Conservation (phyloP, 305 asterid genomes). For the Nicotiana rustica region DNA sequence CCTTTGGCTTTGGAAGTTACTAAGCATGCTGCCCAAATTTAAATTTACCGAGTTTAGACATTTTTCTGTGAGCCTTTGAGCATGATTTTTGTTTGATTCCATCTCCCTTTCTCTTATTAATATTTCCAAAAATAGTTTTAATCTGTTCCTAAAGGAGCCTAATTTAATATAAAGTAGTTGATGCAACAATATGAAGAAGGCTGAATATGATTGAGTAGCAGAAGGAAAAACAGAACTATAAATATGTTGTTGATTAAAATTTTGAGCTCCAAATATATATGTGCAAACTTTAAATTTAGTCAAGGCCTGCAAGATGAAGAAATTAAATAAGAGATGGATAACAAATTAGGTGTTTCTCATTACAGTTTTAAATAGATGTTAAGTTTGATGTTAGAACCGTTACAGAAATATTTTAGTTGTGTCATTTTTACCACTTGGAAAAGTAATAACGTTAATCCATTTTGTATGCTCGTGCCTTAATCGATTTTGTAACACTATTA, state of each 20-base stretch:
- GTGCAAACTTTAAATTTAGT: neutral
- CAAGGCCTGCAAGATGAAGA: neutral
- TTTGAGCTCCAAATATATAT: neutral
- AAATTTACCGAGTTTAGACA: neutral
- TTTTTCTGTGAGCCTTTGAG: neutral
- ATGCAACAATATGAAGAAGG: neutral
- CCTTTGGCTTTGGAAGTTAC: too few relatives aligned
- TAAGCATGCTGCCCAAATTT: neutral
- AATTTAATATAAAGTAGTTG: neutral
- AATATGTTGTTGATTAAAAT: neutral
- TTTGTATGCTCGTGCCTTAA: neutral
- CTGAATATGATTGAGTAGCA: neutral
- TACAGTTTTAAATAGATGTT: slow-evolving; percentile 1
- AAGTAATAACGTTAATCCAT: neutral
- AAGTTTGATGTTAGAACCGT: neutral
- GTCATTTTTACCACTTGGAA: neutral
- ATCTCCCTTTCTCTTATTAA: neutral
- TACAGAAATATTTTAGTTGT: neutral
- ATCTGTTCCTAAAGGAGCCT: neutral
- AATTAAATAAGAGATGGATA: neutral
- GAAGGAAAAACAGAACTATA: neutral
- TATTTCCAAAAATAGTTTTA: neutral
- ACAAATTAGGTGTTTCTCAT: neutral
- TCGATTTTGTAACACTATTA: too few relatives aligned
- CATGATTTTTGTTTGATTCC: neutral